These are phyloP conservation scores for Narthecium ossifragum DNA, from an alignment of 106 monocot genomes.

Conservation along the genomic window DNA sequence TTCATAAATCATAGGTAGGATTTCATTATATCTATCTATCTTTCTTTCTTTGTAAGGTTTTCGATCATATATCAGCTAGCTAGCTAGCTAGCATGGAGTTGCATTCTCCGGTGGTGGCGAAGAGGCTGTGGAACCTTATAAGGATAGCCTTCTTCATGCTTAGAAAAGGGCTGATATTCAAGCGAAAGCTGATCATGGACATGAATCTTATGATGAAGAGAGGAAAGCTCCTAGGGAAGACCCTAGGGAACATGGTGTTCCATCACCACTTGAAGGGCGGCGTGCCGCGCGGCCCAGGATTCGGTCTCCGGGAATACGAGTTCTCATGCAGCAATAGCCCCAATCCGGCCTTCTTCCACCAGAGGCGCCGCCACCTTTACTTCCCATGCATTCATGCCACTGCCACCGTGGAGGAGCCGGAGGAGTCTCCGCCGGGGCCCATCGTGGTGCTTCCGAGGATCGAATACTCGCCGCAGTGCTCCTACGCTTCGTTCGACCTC, in stretches of 20 bases:
- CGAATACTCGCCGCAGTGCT: slow-evolving; percentile 10
- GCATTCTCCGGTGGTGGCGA: slow-evolving; percentile 15
- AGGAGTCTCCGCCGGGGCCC: background rate
- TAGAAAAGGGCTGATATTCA: slow-evolving; percentile 39
- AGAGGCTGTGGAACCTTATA: slow-evolving; percentile 33
- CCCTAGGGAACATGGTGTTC: slow-evolving; percentile 14
- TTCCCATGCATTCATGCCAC: slow-evolving; percentile 33
- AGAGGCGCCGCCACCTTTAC: slow-evolving; percentile 7
- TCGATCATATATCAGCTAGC: too few species aligned
- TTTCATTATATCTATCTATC: too few species aligned
- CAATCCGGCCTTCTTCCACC: slow-evolving; percentile 15
- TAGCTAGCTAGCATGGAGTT: slow-evolving; percentile 22
- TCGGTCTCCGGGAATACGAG: slow-evolving; percentile 33
- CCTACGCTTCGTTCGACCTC: too few species aligned
- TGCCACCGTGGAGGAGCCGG: background rate
- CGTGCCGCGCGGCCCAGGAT: background rate
- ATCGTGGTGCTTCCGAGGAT: background rate
- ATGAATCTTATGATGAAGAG: slow-evolving; percentile 38
- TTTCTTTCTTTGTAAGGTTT: too few species aligned
- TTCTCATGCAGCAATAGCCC: slow-evolving; percentile 59
- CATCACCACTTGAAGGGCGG: slow-evolving; percentile 6
- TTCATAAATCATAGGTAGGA: too few species aligned
- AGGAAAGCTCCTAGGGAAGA: slow-evolving; percentile 38
- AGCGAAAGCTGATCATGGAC: slow-evolving; percentile 46
- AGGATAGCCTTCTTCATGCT: slow-evolving; percentile 39